Evolutionary conservation across 2,329 filamentous ascomycete genomes (phyloP).

Genomic region (Claviceps pusilla): DNA sequence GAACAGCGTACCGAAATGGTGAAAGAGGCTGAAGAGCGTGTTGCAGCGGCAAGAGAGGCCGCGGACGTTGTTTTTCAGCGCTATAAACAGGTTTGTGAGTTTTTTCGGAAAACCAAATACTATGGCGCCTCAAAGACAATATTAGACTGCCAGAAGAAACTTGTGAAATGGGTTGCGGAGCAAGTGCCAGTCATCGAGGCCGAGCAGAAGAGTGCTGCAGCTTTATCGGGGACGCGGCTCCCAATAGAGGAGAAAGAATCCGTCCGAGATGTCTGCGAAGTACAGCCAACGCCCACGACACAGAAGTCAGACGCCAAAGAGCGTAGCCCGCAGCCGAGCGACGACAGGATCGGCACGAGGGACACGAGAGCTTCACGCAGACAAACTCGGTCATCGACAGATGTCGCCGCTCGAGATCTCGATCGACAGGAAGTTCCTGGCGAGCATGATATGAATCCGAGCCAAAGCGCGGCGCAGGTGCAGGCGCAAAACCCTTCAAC

Average conservation of each 20-base stretch:
- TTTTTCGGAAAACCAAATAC: slow-evolving; percentile 4
- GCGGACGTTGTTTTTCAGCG: neutral
- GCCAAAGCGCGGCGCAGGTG: neutral
- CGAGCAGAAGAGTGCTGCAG: slow-evolving; percentile 5
- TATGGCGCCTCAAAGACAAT: slow-evolving; percentile 6
- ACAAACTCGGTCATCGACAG: too few relatives aligned
- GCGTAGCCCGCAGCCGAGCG: neutral
- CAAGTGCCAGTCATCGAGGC: slow-evolving; percentile 13
- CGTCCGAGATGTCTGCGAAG: neutral
- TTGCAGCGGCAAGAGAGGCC: neutral
- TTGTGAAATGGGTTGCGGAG: slow-evolving; percentile 13
- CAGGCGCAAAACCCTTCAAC: neutral
- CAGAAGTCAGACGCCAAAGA: neutral
- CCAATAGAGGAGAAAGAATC: neutral
- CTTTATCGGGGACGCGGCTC: neutral
- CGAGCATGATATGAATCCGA: neutral
- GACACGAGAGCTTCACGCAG: neutral
- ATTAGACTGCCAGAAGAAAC: slow-evolving; percentile 8
- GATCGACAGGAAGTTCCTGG: too few relatives aligned
- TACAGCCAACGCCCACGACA: neutral
- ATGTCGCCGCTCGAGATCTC: too few relatives aligned
- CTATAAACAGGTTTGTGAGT: neutral
- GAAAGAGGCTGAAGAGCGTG: neutral
- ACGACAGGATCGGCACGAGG: neutral
- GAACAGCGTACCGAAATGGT: slow-evolving; percentile 5